phyloP scores from a whole-genome alignment of 345 rosid species.

The Salix suchowensis region DNA sequence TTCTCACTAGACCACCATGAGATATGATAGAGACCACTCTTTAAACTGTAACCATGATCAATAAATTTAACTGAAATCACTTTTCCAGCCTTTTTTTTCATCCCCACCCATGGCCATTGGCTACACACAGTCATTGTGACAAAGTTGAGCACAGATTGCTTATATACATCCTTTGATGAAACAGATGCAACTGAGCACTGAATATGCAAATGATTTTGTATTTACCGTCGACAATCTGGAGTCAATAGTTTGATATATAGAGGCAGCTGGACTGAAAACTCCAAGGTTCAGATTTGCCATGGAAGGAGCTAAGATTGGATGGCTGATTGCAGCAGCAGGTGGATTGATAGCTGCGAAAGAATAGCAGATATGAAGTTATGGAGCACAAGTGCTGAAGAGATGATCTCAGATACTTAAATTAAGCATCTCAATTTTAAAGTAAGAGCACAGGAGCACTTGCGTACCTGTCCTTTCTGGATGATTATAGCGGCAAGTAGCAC shows the following conservation, averaged over 20 bases:
- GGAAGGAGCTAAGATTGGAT: constrained; percentile 44
- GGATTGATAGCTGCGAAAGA: constrained; percentile 61
- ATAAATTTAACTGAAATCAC: too few species aligned
- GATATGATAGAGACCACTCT: too few species aligned
- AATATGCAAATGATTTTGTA: neutral
- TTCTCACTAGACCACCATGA: too few species aligned
- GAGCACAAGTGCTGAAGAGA: neutral
- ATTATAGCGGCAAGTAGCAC: constrained; percentile 86
- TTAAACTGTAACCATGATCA: too few species aligned
- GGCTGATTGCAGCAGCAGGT: constrained; percentile 51
- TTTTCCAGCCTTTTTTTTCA: too few species aligned
- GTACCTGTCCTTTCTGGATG: constrained; percentile 92
- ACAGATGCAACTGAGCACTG: neutral
- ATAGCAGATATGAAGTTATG: constrained; percentile 3
- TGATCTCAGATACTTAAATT: neutral
- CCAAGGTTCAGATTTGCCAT: constrained; percentile 47
- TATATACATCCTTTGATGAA: neutral
- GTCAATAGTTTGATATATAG: constrained; percentile 59
- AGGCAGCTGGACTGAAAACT: constrained; percentile 48
- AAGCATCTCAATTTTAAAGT: neutral
- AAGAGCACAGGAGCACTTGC: neutral
- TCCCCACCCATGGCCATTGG: too few species aligned
- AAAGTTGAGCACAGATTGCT: neutral
- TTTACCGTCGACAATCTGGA: constrained; percentile 43
- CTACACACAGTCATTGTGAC: neutral